Evolutionary conservation across 1,284 basidiomycete genomes (phyloP).

Genomic region (Cryptococcus jaspeensis): DNA sequence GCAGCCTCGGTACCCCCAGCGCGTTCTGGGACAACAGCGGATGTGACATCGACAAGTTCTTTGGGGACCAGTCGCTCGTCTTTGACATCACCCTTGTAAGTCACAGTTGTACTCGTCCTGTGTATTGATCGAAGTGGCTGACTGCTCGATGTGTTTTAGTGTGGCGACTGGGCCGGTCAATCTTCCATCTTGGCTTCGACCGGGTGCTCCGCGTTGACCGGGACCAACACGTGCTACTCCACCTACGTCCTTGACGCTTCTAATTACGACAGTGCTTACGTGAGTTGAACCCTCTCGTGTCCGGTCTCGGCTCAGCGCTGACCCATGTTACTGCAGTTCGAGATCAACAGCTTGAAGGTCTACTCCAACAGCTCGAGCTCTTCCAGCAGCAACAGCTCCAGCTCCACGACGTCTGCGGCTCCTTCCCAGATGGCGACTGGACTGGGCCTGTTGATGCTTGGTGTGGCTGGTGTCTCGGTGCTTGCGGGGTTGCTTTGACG

Average conservation of each 20-base stretch:
- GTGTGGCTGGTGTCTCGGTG: neutral
- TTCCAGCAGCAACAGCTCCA: conserved; percentile 4
- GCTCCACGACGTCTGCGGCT: neutral
- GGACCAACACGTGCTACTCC: conserved; percentile 55
- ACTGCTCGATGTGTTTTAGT: conserved; percentile 32
- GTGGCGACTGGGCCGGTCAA: conserved; percentile 54
- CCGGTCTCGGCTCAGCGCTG: neutral
- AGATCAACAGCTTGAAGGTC: conserved; percentile 60
- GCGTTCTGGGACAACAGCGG: conserved; percentile 63
- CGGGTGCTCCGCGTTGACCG: conserved; percentile 50
- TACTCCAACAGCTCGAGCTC: conserved; percentile 25
- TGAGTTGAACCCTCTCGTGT: conserved; percentile 13
- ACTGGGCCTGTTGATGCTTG: neutral
- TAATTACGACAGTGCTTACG: conserved; percentile 64
- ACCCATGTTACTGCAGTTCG: conserved; percentile 55
- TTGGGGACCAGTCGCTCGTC: conserved; percentile 63
- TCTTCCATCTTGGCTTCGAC: conserved; percentile 60
- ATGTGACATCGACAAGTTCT: conserved; percentile 61
- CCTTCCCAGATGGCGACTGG: neutral
- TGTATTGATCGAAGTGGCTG: neutral
- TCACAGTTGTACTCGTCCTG: neutral
- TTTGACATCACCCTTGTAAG: conserved; percentile 65
- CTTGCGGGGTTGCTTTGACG: neutral
- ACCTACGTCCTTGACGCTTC: conserved; percentile 65
- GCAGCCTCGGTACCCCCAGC: conserved; percentile 62